A percentile compares a stretch with the other conserved stretches of the same genome.
Conservation (phyloP, 2,329 filamentous ascomycete species). For the Nemania sp. region DNA sequence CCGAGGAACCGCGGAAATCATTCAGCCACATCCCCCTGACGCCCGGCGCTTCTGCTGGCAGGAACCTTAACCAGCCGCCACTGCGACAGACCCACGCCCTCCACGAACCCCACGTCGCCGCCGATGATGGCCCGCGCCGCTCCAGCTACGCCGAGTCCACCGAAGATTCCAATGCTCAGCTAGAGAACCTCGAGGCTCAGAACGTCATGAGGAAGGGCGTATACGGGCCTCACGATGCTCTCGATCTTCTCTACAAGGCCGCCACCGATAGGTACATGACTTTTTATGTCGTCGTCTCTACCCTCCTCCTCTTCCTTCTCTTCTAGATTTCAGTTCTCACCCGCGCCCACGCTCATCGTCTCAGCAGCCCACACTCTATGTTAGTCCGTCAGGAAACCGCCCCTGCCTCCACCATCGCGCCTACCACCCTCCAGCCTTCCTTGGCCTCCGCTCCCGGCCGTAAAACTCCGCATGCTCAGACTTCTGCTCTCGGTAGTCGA, state of each 20-base stretch:
- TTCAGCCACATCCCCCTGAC: constrained; percentile 65
- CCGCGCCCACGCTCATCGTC: constrained; percentile 28
- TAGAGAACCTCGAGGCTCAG: constrained; percentile 68
- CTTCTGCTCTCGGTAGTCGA: constrained; percentile 30
- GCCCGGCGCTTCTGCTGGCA: constrained; percentile 67
- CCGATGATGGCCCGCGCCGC: constrained; percentile 40
- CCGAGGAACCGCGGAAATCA: constrained; percentile 50
- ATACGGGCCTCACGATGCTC: constrained; percentile 88
- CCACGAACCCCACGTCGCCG: constrained; percentile 43
- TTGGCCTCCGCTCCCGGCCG: constrained; percentile 31
- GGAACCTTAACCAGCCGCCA: constrained; percentile 68
- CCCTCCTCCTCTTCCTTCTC: background rate
- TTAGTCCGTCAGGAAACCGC: constrained; percentile 34
- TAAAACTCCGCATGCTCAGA: constrained; percentile 32
- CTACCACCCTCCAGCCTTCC: constrained; percentile 37
- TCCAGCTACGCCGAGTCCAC: constrained; percentile 41
- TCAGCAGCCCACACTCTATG: constrained; percentile 37
- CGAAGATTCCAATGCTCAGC: constrained; percentile 63
- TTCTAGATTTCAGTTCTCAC: too few relatives aligned
- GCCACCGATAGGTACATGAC: constrained; percentile 62
- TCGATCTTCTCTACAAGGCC: constrained; percentile 90
- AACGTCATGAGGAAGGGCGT: constrained; percentile 72
- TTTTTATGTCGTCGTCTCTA: constrained; percentile 13
- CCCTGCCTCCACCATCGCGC: constrained; percentile 32
- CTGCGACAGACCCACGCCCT: constrained; percentile 60